phyloP scores from a whole-genome alignment of 495 filamentous ascomycete genomes.

The Hypoxylon crocopeplum region DNA sequence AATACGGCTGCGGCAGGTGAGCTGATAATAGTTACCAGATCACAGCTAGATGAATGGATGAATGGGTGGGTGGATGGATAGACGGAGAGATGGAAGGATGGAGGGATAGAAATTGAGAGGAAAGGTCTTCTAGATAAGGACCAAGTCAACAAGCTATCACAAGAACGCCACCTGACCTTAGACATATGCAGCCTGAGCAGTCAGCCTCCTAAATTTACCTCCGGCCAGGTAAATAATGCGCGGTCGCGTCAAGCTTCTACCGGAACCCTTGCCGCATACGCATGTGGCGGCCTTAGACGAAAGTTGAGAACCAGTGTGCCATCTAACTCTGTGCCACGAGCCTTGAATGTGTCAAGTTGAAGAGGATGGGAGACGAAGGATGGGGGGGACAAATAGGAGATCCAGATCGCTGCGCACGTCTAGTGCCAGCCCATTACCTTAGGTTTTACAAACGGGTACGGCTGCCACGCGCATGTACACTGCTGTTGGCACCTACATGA shows the following conservation, averaged over 20 bases:
- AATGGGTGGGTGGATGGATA: background rate
- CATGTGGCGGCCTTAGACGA: conserved; percentile 26
- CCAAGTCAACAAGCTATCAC: background rate
- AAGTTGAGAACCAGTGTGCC: conserved; percentile 11
- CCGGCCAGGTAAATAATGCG: conserved; percentile 13
- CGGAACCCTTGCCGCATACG: conserved; percentile 18
- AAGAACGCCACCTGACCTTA: conserved; percentile 18
- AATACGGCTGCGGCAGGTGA: background rate
- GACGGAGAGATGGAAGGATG: too few species aligned
- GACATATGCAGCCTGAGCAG: conserved; percentile 17
- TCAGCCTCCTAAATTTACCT: conserved; percentile 3
- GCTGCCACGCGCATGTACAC: background rate
- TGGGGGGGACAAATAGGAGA: background rate
- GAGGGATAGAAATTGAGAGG: conserved; percentile 2
- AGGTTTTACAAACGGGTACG: conserved; percentile 7
- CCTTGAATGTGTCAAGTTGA: conserved; percentile 4
- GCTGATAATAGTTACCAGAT: background rate
- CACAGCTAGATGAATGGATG: conserved; percentile 1
- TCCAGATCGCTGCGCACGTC: conserved; percentile 1
- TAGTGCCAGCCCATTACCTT: conserved; percentile 10
- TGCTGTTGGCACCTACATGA: background rate
- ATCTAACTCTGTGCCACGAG: conserved; percentile 22
- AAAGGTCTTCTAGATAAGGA: conserved; percentile 20
- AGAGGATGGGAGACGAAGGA: background rate
- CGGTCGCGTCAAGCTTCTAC: conserved; percentile 24